Evolutionary conservation across 768 basidiomycete species (phyloP).

Genomic region (Trametes cingulata): DNA sequence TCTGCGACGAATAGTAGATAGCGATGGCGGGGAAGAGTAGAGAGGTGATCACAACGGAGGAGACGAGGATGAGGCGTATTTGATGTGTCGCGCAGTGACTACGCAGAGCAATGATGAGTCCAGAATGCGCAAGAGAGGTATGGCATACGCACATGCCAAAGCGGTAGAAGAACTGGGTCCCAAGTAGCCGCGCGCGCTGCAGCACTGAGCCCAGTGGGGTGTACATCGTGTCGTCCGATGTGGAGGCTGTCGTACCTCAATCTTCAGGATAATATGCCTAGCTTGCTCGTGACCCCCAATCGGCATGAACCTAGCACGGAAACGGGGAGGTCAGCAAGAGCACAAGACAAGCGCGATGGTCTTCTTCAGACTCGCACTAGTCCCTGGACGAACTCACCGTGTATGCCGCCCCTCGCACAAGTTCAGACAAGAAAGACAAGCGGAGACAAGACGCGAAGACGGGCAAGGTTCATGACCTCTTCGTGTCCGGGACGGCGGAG

Average conservation of each 20-base stretch:
- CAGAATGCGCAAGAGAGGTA: neutral
- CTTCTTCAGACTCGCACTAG: neutral
- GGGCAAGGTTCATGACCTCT: conserved; percentile 8
- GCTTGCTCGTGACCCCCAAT: neutral
- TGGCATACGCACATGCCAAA: conserved; percentile 72
- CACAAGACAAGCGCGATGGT: neutral
- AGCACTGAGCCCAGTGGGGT: conserved; percentile 23
- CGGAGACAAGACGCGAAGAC: neutral
- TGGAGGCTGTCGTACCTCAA: neutral
- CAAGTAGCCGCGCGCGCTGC: conserved; percentile 40
- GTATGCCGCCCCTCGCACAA: neutral
- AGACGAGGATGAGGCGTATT: conserved; percentile 85
- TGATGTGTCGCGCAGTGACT: conserved; percentile 92
- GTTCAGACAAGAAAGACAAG: neutral
- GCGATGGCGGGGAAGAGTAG: conserved; percentile 91
- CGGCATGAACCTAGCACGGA: neutral
- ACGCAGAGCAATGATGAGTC: conserved; percentile 5
- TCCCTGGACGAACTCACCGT: neutral
- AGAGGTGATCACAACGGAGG: conserved; percentile 83
- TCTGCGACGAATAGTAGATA: conserved; percentile 74
- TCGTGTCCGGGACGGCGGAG: neutral
- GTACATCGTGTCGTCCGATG: conserved; percentile 22
- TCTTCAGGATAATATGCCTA: neutral
- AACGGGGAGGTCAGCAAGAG: neutral
- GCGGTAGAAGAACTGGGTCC: conserved; percentile 59